Evolutionary conservation across 208 protist genomes (phyloP).

Genomic region (Acanthamoeba sp.): DNA sequence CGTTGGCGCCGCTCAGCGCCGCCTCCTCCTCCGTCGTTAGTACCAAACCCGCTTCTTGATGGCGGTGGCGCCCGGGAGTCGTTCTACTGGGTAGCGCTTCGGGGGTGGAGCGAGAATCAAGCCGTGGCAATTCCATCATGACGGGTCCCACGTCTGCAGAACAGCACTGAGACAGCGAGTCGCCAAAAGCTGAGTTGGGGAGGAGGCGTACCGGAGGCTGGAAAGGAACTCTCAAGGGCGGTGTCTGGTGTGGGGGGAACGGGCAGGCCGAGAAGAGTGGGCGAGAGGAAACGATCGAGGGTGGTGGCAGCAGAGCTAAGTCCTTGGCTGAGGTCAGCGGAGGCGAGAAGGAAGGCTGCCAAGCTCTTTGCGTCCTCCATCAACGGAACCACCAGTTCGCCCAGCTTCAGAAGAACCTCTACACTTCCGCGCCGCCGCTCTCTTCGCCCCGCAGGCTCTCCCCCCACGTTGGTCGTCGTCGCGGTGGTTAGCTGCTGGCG

Average conservation of each 20-base stretch:
- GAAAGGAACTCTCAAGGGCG: not conserved
- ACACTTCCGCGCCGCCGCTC: conserved; percentile 11
- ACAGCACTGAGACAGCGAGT: not conserved
- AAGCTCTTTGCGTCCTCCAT: conserved; percentile 24
- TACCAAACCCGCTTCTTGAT: not conserved
- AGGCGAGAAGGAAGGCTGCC: not conserved
- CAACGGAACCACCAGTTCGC: not conserved
- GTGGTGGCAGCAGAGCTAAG: not conserved
- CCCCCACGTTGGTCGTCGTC: not conserved
- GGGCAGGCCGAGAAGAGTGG: not conserved
- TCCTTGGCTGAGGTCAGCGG: not conserved
- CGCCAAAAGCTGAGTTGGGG: not conserved
- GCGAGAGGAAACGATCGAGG: conserved; percentile 18
- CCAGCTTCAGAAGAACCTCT: conserved; percentile 23
- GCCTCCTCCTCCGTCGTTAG: not conserved
- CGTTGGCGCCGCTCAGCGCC: not conserved
- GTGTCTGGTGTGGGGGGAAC: not conserved
- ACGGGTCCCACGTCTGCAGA: not conserved
- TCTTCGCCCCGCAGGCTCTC: not conserved
- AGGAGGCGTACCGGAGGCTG: not conserved
- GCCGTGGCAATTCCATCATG: not conserved
- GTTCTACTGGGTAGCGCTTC: not conserved
- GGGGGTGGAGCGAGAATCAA: not conserved
- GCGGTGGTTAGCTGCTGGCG: not conserved
- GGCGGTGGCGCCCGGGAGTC: not conserved